These are phyloP conservation scores for Neopestalotiopsis sp. DNA, from an alignment of 2,329 filamentous ascomycete species.

Conservation along the genomic window DNA sequence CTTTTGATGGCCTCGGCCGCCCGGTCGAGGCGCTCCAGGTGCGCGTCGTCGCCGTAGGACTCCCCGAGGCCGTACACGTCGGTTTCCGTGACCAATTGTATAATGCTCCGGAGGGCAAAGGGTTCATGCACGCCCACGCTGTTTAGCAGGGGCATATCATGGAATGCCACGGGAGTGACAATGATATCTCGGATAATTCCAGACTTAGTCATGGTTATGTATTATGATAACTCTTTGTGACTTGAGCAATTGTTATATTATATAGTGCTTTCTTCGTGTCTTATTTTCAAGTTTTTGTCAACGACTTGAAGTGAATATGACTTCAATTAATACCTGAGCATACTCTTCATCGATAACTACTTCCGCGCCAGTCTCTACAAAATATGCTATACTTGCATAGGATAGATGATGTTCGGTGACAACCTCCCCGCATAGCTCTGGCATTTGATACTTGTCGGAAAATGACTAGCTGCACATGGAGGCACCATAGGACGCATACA, in stretches of 20 bases:
- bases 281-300: too few relatives aligned
- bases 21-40: conserved; percentile 38
- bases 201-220: conserved; percentile 29
- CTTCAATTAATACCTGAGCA: neutral
- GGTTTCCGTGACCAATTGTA: conserved; percentile 40
- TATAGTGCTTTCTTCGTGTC: too few relatives aligned
- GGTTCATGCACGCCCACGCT: conserved; percentile 49
- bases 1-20: conserved; percentile 38
- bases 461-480: neutral
- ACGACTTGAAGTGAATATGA: neutral
- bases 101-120: conserved; percentile 46
- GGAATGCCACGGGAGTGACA: conserved; percentile 49
- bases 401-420: neutral
- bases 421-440: neutral
- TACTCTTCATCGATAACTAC: neutral
- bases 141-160: conserved; percentile 49
- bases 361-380: neutral
- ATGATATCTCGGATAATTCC: conserved; percentile 41
- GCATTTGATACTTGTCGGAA: neutral
- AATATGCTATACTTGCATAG: neutral
- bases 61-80: conserved; percentile 43
- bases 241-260: too few relatives aligned
- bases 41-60: conserved; percentile 45
- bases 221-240: neutral
- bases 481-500: neutral